These are phyloP conservation scores for Corylus americana DNA, from an alignment of 306 rosid species.

Conservation along the genomic window DNA sequence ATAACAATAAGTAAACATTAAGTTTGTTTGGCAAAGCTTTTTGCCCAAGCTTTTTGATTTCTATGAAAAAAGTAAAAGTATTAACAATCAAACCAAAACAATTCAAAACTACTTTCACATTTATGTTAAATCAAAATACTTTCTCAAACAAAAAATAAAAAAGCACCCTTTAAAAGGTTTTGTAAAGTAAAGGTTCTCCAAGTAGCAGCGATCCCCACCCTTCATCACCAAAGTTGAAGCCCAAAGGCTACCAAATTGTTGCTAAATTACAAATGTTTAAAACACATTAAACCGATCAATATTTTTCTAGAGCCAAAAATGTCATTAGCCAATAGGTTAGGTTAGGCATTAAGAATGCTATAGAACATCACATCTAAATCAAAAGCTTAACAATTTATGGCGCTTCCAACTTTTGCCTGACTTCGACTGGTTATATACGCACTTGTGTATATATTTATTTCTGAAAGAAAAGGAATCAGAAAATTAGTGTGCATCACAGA, in stretches of 20 bases:
- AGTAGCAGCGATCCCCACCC: background rate
- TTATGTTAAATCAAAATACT: no score
- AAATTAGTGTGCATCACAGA: background rate
- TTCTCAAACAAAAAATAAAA: no score
- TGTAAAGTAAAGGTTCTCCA: background rate
- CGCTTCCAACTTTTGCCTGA: background rate
- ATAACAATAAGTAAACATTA: background rate
- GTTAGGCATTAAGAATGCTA: background rate
- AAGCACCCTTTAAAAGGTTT: no score
- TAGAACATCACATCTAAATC: background rate
- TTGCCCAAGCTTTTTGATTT: no score
- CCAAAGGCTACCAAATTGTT: background rate
- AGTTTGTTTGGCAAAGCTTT: no score
- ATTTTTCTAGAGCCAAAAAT: background rate
- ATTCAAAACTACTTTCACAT: no score
- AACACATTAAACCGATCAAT: background rate
- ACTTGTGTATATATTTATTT: background rate
- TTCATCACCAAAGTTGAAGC: background rate
- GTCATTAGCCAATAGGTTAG: background rate
- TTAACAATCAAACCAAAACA: no score
- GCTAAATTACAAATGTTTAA: slow-evolving; percentile 9
- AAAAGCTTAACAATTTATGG: background rate
- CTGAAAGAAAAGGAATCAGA: background rate
- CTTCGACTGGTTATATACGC: background rate
- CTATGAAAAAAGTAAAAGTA: no score